These are phyloP conservation scores for Alloteropsis semialata DNA, from an alignment of 176 grass and related monocot species.

Conservation along the genomic window DNA sequence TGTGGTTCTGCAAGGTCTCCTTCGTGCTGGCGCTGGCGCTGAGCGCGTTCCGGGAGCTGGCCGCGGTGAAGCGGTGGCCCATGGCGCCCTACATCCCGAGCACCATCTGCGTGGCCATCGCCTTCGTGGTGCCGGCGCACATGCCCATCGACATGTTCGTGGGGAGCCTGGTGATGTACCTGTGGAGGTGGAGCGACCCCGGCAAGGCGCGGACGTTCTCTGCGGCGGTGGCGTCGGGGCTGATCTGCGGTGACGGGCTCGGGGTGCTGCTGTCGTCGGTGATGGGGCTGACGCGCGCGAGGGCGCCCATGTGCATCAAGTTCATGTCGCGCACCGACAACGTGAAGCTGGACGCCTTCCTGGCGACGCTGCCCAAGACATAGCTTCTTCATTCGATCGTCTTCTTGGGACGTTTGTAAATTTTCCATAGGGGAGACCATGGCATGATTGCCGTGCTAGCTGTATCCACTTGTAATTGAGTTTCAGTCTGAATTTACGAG, in stretches of 20 bases:
- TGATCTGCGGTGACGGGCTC: constrained; percentile 57
- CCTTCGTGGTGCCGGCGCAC: constrained; percentile 41
- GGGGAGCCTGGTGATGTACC: constrained; percentile 31
- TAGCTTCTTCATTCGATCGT: not conserved
- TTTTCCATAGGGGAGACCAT: not conserved
- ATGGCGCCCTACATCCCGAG: constrained; percentile 37
- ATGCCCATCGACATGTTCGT: constrained; percentile 61
- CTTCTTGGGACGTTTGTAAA: not conserved
- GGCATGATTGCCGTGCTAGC: not conserved
- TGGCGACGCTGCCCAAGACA: constrained; percentile 12
- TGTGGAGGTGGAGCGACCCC: constrained; percentile 34
- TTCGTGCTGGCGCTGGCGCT: constrained; percentile 25
- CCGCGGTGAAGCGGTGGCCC: not conserved
- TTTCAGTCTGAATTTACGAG: not conserved
- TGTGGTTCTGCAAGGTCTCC: constrained; percentile 37
- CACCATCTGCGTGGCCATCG: constrained; percentile 47
- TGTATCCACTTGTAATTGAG: constrained; percentile 10
- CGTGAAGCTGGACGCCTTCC: constrained; percentile 38
- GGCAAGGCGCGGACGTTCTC: not conserved
- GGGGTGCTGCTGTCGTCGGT: constrained; percentile 38
- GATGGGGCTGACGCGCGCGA: constrained; percentile 28
- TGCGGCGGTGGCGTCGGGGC: constrained; percentile 40
- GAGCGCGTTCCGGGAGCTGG: constrained; percentile 32
- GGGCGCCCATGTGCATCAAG: constrained; percentile 56
- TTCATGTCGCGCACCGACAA: constrained; percentile 56